phyloP scores from a whole-genome alignment of 345 rosid genomes.

The Acer yangbiense region DNA sequence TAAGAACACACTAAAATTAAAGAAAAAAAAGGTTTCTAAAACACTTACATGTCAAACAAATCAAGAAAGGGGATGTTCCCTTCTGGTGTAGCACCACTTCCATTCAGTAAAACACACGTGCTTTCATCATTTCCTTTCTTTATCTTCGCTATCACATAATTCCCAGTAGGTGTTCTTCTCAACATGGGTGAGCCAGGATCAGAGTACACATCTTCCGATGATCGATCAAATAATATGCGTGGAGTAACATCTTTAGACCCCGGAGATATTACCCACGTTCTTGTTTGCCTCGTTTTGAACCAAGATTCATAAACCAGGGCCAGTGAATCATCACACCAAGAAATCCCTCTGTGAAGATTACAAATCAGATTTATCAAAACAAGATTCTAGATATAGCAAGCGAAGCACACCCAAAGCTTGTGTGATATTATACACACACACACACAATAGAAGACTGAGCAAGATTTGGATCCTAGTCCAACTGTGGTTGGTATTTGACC shows the following conservation, averaged over 20 bases:
- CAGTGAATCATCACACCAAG: constrained; percentile 93
- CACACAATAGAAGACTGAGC: neutral
- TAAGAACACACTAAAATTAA: constrained; percentile 11
- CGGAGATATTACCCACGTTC: constrained; percentile 92
- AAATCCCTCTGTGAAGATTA: constrained; percentile 66
- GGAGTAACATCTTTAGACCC: constrained; percentile 66
- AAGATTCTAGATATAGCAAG: constrained; percentile 3
- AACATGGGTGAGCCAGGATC: constrained; percentile 98
- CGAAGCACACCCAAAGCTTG: constrained; percentile 5
- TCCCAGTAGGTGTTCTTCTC: constrained; percentile 78
- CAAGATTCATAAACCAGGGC: constrained; percentile 96
- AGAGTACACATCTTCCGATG: constrained; percentile 98
- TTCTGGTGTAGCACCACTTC: constrained; percentile 94
- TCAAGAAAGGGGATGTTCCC: constrained; percentile 98
- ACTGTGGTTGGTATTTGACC: constrained; percentile 8
- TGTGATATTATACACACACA: neutral
- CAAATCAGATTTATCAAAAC: constrained; percentile 17
- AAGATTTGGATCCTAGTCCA: neutral
- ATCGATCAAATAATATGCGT: constrained; percentile 86
- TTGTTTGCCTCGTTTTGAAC: constrained; percentile 88
- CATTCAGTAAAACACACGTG: constrained; percentile 74
- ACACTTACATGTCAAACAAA: constrained; percentile 92
- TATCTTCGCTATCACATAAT: constrained; percentile 82
- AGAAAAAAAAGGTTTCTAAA: neutral
- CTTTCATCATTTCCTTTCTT: constrained; percentile 75